Evolutionary conservation across 1,284 basidiomycete species (phyloP).

Genomic region (Neolentinus lepideus): DNA sequence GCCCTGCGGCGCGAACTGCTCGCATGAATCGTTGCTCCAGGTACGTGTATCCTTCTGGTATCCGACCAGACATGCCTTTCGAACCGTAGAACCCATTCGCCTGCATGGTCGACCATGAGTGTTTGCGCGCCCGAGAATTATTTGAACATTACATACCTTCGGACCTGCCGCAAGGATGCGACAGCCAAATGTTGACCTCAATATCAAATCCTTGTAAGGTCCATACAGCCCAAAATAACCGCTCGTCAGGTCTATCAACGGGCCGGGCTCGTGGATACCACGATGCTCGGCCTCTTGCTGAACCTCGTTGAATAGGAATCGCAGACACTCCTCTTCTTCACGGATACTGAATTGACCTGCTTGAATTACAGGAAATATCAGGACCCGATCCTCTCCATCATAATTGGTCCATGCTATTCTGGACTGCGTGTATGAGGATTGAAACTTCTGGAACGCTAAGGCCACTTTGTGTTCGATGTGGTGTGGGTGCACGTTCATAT

Average conservation of each 20-base stretch:
- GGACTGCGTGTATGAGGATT: constrained; percentile 19
- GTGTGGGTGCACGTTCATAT: constrained; percentile 49
- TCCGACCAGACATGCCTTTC: constrained; percentile 81
- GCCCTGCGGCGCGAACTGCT: constrained; percentile 46
- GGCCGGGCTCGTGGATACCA: constrained; percentile 19
- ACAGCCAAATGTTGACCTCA: constrained; percentile 57
- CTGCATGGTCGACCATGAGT: constrained; percentile 28
- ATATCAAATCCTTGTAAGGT: constrained; percentile 73
- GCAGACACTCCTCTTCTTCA: constrained; percentile 71
- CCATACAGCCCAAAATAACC: constrained; percentile 92
- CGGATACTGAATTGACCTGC: constrained; percentile 77
- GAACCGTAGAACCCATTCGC: constrained; percentile 96
- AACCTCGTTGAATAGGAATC: constrained; percentile 48
- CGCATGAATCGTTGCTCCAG: constrained; percentile 83
- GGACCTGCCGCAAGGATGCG: constrained; percentile 85
- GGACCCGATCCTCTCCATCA: constrained; percentile 34
- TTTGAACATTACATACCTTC: constrained; percentile 42
- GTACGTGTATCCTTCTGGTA: constrained; percentile 93
- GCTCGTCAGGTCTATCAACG: constrained; percentile 72
- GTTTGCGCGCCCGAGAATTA: no score
- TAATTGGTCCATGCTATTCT: neutral
- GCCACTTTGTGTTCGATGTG: constrained; percentile 47
- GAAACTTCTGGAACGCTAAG: constrained; percentile 41
- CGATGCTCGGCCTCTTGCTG: neutral
- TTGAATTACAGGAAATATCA: constrained; percentile 79